These are phyloP conservation scores for Beauveria caledonica DNA, from an alignment of 2,329 filamentous ascomycete genomes.

Conservation along the genomic window DNA sequence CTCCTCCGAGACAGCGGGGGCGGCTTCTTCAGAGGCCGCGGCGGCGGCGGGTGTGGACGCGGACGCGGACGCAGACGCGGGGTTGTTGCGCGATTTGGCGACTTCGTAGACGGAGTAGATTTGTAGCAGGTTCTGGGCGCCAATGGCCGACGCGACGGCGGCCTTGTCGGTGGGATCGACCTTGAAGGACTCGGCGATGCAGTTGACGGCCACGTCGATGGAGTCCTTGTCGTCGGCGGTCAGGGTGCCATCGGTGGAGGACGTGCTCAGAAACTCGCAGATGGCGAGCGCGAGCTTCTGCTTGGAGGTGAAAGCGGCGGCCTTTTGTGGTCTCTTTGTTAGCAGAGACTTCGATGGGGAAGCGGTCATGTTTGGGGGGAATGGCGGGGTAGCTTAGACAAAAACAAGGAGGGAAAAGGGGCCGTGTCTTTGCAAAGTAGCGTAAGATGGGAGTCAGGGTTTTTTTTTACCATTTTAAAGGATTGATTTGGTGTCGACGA, in stretches of 20 bases:
- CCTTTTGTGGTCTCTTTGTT: neutral
- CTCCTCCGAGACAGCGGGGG: slow-evolving; percentile 37
- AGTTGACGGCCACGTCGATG: slow-evolving; percentile 88
- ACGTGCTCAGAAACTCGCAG: slow-evolving; percentile 85
- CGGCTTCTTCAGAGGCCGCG: slow-evolving; percentile 33
- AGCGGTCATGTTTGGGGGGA: neutral
- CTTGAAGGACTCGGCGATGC: slow-evolving; percentile 92
- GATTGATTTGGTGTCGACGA: no score
- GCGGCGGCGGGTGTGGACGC: slow-evolving; percentile 28
- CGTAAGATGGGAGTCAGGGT: no score
- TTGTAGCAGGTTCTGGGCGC: slow-evolving; percentile 76
- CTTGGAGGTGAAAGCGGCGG: slow-evolving; percentile 40
- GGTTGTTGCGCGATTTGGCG: slow-evolving; percentile 53
- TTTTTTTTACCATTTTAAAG: neutral
- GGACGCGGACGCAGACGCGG: slow-evolving; percentile 30
- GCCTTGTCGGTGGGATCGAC: slow-evolving; percentile 74
- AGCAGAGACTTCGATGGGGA: neutral
- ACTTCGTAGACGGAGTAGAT: slow-evolving; percentile 98
- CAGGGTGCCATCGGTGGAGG: slow-evolving; percentile 80
- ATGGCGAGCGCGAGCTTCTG: slow-evolving; percentile 95
- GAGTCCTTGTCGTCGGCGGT: slow-evolving; percentile 82
- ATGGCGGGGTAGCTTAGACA: neutral
- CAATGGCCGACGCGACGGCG: slow-evolving; percentile 68
- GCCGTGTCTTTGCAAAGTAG: no score
- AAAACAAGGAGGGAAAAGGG: no score